Evolutionary conservation across 176 grass and related monocot genomes (phyloP), one percentile per base, ranked within the genome.

Genomic region (Hsuehochloa calcarea): DNA sequence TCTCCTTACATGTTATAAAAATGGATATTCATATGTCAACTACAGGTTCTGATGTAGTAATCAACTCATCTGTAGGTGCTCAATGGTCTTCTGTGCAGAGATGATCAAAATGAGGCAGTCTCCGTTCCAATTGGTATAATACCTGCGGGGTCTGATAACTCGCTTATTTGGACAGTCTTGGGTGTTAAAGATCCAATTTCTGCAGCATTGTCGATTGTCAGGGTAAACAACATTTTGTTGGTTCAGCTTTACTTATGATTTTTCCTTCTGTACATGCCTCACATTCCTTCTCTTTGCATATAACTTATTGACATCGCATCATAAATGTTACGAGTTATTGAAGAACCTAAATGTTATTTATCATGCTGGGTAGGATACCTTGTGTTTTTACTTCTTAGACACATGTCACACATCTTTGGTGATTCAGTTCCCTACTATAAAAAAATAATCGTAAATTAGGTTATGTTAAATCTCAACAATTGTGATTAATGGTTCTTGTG

Each of bases 91-190:
- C 86, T 99, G 27, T 88, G 74, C 71, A 99, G 97, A 96, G 87
- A 89, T 68, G 88, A 99, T 88, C 97, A 96, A 84, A 92, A 91
- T 88, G 88, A 89, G 87, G 79, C 93, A 22, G 90, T 92, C 44
- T 99, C 91, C 44, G 75, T 96, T 92, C 97, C 97, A 50, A 99
- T 99, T 76, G 97, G 97, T 81, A 96, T 99, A 86, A 96, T 99
- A 89, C 97, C 97, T 76, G 97, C 97, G 70, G 97, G 97, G 66
- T 99, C 97, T 85, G 97, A 99, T 79, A 99, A 99, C 84, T 99
- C 97, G 19, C 91, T 99, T 86, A 88, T 96, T 81, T 99, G 97
- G 97, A 99, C 97, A 37, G 92, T 99, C 31, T 79, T 99, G 85
- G 97, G 97, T 88, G 84, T 99, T 49, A 94, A 92, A 89, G 97